A percentile compares a stretch with the other conserved stretches of the same genome.
phyloP scores from a whole-genome alignment of 108 stramenopile species.

The Phaeodactylum tricornutum region DNA sequence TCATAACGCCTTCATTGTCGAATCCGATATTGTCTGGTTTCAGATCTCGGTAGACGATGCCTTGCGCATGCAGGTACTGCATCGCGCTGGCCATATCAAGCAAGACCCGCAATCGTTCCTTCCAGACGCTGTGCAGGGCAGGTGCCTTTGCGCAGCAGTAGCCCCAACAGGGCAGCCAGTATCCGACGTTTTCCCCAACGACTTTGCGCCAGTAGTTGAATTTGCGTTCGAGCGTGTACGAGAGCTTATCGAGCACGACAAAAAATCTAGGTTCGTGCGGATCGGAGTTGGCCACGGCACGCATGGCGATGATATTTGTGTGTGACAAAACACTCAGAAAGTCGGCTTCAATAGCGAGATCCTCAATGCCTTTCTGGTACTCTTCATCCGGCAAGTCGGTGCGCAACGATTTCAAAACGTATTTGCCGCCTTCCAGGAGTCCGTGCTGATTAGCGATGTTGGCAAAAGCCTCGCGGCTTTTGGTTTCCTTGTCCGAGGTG shows the following conservation, averaged over 20 bases:
- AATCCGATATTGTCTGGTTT: constrained; percentile 59
- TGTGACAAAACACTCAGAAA: constrained; percentile 53
- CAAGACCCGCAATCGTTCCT: constrained; percentile 52
- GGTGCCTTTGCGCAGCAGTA: constrained; percentile 73
- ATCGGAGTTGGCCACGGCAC: constrained; percentile 72
- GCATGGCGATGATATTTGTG: constrained; percentile 69
- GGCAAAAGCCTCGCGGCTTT: constrained; percentile 41
- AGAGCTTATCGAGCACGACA: constrained; percentile 67
- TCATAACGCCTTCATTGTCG: constrained; percentile 41
- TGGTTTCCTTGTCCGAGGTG: constrained; percentile 38
- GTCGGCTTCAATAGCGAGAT: constrained; percentile 80
- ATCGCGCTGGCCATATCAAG: constrained; percentile 69
- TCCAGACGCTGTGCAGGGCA: constrained; percentile 59
- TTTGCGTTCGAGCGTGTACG: constrained; percentile 58
- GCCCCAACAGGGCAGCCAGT: constrained; percentile 47
- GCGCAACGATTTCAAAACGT: constrained; percentile 70
- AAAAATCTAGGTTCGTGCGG: constrained; percentile 72
- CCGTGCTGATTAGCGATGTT: constrained; percentile 1
- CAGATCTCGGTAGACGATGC: constrained; percentile 72
- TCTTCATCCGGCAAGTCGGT: constrained; percentile 75
- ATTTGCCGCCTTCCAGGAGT: constrained; percentile 14
- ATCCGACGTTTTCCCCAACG: constrained; percentile 44
- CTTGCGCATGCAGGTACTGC: constrained; percentile 59
- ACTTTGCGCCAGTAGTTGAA: constrained; percentile 63
- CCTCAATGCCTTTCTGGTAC: constrained; percentile 72